These are phyloP conservation scores for Iodosphaeria phyllophila DNA, from an alignment of 2,329 filamentous ascomycete genomes.

Conservation along the genomic window DNA sequence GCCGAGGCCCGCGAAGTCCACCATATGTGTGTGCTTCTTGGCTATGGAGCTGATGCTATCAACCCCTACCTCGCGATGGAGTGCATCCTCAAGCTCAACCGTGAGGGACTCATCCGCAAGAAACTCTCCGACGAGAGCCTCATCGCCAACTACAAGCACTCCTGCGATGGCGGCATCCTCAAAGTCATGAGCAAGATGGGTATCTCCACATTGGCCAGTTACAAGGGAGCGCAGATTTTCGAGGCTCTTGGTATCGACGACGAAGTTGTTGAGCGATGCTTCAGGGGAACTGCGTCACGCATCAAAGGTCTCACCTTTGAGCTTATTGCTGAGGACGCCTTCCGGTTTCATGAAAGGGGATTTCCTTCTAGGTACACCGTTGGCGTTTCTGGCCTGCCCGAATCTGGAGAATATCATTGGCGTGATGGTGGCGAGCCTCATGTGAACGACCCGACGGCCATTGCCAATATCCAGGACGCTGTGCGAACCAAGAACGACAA, in stretches of 20 bases:
- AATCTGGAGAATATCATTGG: slow-evolving; percentile 97
- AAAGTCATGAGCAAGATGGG: slow-evolving; percentile 99
- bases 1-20: slow-evolving; percentile 93
- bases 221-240: slow-evolving; percentile 97
- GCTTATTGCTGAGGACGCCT: slow-evolving; percentile 81
- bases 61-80: slow-evolving; percentile 93
- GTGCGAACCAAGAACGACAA: slow-evolving; percentile 96
- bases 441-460: slow-evolving; percentile 84
- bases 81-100: slow-evolving; percentile 92
- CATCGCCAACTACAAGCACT: slow-evolving; percentile 93
- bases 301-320: slow-evolving; percentile 92
- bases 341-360: slow-evolving; percentile 86
- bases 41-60: slow-evolving; percentile 85
- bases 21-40: slow-evolving; percentile 95
- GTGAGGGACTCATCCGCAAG: slow-evolving; percentile 83
- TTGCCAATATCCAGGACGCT: slow-evolving; percentile 93
- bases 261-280: slow-evolving; percentile 81
- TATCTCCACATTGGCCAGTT: slow-evolving; percentile 87
- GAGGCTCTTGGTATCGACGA: slow-evolving; percentile 90
- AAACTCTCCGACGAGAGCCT: slow-evolving; percentile 65
- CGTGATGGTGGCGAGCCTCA: slow-evolving; percentile 89
- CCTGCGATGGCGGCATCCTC: slow-evolving; percentile 85
- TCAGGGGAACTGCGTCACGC: slow-evolving; percentile 82
- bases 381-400: slow-evolving; percentile 60
- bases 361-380: slow-evolving; percentile 68